Evolutionary conservation across 345 rosid genomes (phyloP), one percentile per base, ranked within the genome.

Genomic region (Noccaea bulbosa): DNA sequence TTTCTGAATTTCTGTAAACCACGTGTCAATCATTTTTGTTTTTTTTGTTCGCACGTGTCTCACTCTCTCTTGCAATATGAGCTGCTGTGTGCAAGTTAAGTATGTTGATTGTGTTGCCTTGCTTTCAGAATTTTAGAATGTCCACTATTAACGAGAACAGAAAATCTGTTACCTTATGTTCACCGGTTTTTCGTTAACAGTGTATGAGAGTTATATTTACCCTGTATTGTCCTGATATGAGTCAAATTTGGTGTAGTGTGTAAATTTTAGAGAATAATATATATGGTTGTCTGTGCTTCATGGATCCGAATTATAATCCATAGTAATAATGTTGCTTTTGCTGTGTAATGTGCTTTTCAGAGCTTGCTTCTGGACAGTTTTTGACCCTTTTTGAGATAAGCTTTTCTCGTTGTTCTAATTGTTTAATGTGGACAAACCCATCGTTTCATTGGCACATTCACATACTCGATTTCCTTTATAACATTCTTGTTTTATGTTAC

Each of bases 21-120:
- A 63, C 65, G 65, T 64, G 76, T 63, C 41, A 54, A 8, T 22
- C 3, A 38, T 2, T 5, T 15, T 54, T 6, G 24, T 44, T 44
- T 8, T 33, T 17, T 9, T 12, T 39, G 5, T 27, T 8, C 5
- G 10, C 55, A 72, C 57, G 35, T 32, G 49, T 38, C 51, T 72
- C 16, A 34, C 50, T 11, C 8, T 61, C 43, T 30, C 44, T 60
- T 49, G 41, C 33, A 24, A 2, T 27, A 11, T 4, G 32, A 6
- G n/a, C 1, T 32, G 39, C 7, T 69, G 12, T 46, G 49, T 35
- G 54, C 35, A 44, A 17, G 22, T 7, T 11, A 15, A 7, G 35
- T 5, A 53, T n/a, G 22, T 35, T 56, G 63, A 38, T 39, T 20
- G 7, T 46, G 47, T 61, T 68, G 55, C 9, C 9, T 43, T 55